Conservation (phyloP, 116 monocot genomes). For the Dioscorea cayenensis region DNA sequence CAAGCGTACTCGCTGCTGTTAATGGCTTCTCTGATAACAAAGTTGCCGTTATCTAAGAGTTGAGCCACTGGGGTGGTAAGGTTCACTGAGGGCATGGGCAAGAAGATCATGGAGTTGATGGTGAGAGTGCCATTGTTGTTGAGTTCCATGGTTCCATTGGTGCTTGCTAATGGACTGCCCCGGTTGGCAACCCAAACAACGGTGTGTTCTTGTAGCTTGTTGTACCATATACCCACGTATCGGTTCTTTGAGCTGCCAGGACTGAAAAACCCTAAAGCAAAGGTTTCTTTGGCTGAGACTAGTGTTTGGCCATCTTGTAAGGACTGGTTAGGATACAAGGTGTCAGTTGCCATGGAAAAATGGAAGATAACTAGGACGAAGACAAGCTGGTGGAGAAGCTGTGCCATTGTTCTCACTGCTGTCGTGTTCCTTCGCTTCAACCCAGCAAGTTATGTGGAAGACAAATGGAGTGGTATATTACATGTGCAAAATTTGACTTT, state of each 20-base stretch:
- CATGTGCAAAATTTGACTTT: too few species aligned
- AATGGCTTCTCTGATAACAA: constrained; percentile 15
- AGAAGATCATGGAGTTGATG: neutral
- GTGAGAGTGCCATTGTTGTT: neutral
- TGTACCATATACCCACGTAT: constrained; percentile 18
- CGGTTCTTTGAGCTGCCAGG: constrained; percentile 2
- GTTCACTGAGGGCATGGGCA: neutral
- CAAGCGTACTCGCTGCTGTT: neutral
- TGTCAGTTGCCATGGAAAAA: constrained; percentile 1
- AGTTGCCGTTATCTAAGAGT: constrained; percentile 20
- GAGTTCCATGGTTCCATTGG: neutral
- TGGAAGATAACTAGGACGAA: neutral
- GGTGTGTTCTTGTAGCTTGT: constrained; percentile 5
- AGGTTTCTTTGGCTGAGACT: constrained; percentile 1
- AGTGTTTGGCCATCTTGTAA: neutral
- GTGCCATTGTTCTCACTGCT: too few species aligned
- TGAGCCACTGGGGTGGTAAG: constrained; percentile 3
- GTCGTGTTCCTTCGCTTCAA: too few species aligned
- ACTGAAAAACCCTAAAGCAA: constrained; percentile 1
- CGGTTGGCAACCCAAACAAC: neutral
- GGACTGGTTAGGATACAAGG: neutral
- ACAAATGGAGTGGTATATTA: too few species aligned
- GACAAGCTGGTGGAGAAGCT: too few species aligned
- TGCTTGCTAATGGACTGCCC: constrained; percentile 1
- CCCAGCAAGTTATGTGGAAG: too few species aligned